phyloP scores from a whole-genome alignment of 345 rosid species.

The Lepidium didymum region DNA sequence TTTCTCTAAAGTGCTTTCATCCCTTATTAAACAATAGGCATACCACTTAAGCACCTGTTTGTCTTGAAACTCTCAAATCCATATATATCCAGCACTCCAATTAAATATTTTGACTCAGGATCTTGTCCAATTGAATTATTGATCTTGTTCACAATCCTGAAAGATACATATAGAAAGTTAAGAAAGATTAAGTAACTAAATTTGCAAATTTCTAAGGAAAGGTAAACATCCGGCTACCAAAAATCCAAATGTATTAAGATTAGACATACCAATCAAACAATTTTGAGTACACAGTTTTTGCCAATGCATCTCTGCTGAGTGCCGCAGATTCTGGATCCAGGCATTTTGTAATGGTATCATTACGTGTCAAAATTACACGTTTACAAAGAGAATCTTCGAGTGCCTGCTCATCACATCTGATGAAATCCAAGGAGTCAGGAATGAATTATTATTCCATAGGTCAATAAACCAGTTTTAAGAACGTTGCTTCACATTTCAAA shows the following conservation, averaged over 20 bases:
- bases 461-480: not conserved
- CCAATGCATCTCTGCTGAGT: conserved; percentile 88
- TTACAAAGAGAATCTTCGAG: conserved; percentile 95
- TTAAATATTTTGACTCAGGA: conserved; percentile 69
- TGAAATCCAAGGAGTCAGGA: conserved; percentile 25
- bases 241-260: not conserved
- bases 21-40: conserved; percentile 45
- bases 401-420: conserved; percentile 81
- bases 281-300: conserved; percentile 85
- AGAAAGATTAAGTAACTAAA: not conserved
- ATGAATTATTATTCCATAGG: conserved; percentile 1
- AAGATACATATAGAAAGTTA: conserved; percentile 18
- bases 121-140: conserved; percentile 94
- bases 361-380: conserved; percentile 90
- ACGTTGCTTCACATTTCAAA: conserved; percentile 4
- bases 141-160: conserved; percentile 90
- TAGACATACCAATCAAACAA: conserved; percentile 88
- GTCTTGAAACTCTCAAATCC: conserved; percentile 99
- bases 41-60: conserved; percentile 92
- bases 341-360: conserved; percentile 84
- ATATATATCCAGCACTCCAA: conserved; percentile 96
- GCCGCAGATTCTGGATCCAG: conserved; percentile 90
- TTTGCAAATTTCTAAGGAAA: not conserved
- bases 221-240: conserved; percentile 1
- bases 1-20: not conserved